These are phyloP conservation scores for Bondarzewia mesenterica DNA, from an alignment of 1,284 basidiomycete species.

Conservation along the genomic window DNA sequence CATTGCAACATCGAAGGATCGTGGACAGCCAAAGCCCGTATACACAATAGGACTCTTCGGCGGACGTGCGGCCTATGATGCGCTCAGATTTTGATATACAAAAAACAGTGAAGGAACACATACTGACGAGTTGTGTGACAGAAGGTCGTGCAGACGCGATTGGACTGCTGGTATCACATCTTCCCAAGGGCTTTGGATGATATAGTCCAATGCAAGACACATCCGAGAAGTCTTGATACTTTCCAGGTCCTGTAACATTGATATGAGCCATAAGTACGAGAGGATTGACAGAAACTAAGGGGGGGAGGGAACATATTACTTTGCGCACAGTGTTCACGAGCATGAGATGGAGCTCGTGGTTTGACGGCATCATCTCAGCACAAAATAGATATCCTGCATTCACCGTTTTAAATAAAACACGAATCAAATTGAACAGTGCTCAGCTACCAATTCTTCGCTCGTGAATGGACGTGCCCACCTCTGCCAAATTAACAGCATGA, in stretches of 20 bases:
- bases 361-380: constrained; percentile 53
- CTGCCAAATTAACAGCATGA: constrained; percentile 65
- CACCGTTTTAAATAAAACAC: not conserved
- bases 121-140: constrained; percentile 70
- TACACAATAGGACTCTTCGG: constrained; percentile 51
- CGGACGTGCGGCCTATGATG: constrained; percentile 47
- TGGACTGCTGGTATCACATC: constrained; percentile 69
- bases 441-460: constrained; percentile 65
- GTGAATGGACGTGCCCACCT: constrained; percentile 47
- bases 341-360: constrained; percentile 72
- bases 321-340: constrained; percentile 76
- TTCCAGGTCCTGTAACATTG: constrained; percentile 51
- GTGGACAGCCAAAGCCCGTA: constrained; percentile 41
- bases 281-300: constrained; percentile 1
- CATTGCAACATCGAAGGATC: constrained; percentile 40
- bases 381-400: constrained; percentile 67
- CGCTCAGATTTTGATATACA: constrained; percentile 1
- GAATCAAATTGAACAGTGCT: not conserved
- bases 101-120: constrained; percentile 18
- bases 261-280: no score
- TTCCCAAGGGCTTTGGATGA: constrained; percentile 49
- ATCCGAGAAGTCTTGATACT: constrained; percentile 42
- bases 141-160: constrained; percentile 49
- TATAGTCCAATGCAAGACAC: constrained; percentile 62
- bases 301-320: constrained; percentile 26